Conservation (phyloP, 805 yeast species). For the Kodamaea lidongshanica region DNA sequence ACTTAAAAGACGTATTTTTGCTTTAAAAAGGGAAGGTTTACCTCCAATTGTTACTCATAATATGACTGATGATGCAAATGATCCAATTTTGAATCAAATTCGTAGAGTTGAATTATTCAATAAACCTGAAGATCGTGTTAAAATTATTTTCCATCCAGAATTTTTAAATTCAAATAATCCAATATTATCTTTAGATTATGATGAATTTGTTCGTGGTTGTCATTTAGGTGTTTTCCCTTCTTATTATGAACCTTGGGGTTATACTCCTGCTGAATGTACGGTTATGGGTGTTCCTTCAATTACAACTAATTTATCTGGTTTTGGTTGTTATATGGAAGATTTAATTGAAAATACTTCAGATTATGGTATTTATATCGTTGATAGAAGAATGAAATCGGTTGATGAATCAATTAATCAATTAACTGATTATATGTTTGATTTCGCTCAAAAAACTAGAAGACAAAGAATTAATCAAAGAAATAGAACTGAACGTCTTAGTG, state of each 20-base stretch:
- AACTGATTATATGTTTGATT: conserved; percentile 83
- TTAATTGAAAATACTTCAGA: conserved; percentile 89
- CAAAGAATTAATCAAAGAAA: conserved; percentile 97
- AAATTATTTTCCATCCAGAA: conserved; percentile 96
- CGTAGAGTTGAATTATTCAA: conserved; percentile 89
- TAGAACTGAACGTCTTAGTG: conserved; percentile 90
- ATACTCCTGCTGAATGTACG: conserved; percentile 98
- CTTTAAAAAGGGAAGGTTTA: conserved; percentile 78
- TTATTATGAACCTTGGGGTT: conserved; percentile 99
- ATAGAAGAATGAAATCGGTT: conserved; percentile 84
- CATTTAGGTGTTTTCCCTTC: conserved; percentile 98
- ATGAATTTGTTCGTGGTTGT: conserved; percentile 96
- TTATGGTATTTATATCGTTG: conserved; percentile 96
- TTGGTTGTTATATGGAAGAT: conserved; percentile 98
- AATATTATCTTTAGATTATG: conserved; percentile 86
- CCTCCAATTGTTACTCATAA: conserved; percentile 98
- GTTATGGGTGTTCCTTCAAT: conserved; percentile 99
- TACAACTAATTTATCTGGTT: conserved; percentile 92
- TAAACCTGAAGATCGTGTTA: conserved; percentile 83
- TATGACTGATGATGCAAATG: conserved; percentile 87
- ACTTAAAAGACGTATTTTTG: conserved; percentile 87
- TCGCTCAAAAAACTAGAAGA: conserved; percentile 83
- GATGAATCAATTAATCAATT: conserved; percentile 92
- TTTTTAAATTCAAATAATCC: conserved; percentile 93
- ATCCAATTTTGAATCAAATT: conserved; percentile 87